phyloP scores from a whole-genome alignment of 805 yeast species.

The Lipomyces yamadae region DNA sequence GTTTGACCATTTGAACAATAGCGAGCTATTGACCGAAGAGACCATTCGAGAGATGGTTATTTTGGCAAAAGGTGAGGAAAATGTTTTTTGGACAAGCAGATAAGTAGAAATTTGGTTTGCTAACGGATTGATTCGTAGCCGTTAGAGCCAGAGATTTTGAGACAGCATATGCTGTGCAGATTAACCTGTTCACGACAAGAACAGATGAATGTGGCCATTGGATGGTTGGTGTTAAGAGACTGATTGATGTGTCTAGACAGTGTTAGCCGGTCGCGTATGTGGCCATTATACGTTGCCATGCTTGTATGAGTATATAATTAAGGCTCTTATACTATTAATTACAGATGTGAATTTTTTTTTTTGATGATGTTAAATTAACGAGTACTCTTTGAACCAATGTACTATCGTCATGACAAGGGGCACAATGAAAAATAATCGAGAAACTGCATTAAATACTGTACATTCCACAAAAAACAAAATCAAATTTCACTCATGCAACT shows the following conservation, averaged over 20 bases:
- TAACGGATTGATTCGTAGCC: constrained; percentile 39
- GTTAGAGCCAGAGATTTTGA: constrained; percentile 60
- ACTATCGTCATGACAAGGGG: neutral
- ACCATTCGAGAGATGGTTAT: constrained; percentile 59
- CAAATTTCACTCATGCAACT: neutral
- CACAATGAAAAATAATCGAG: neutral
- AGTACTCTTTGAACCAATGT: no score
- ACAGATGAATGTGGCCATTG: constrained; percentile 84
- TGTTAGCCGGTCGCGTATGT: constrained; percentile 7
- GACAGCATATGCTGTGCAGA: constrained; percentile 56
- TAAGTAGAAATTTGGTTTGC: neutral
- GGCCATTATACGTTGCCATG: neutral
- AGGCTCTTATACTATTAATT: neutral
- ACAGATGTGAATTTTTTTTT: neutral
- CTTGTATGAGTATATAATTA: neutral
- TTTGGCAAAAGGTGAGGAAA: constrained; percentile 47
- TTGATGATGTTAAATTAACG: no score
- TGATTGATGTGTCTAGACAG: constrained; percentile 70
- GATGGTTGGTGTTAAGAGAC: constrained; percentile 89
- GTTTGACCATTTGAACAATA: constrained; percentile 76
- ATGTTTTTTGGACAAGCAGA: neutral
- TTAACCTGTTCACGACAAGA: constrained; percentile 65
- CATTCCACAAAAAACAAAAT: neutral
- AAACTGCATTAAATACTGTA: neutral
- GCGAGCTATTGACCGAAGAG: constrained; percentile 64